Evolutionary conservation across 306 rosid species (phyloP), one percentile per base, ranked within the genome.

Genomic region (Luffa aegyptiaca): DNA sequence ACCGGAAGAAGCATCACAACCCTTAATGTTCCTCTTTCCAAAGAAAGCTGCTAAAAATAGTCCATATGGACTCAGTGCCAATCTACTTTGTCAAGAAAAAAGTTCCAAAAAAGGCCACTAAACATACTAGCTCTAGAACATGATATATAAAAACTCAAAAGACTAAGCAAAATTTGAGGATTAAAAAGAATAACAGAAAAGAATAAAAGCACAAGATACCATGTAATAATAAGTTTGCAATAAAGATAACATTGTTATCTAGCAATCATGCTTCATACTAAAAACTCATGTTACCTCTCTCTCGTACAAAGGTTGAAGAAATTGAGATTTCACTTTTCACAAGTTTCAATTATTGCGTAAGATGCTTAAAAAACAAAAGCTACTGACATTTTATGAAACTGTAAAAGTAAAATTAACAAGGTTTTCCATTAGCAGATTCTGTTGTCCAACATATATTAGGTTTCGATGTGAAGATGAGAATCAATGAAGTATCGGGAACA

Each of bases 1-100:
- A 76, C 55, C 57, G 65, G 78, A 76, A 62, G 41, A 62, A 83
- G 56, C 68, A 78, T 42, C 70, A 74, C 76, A 74, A 84, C 86
- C 98, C 89, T 91, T 79, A 94, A 89, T 59, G 97, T 94, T 86
- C 92, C 98, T 84, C 98, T 97, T 14, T 1, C 98, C 98, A 37
- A 94, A 88, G 85, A 94, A 89, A 73, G 97, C 91, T 13, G 91
- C 97, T 83, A 92, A 86, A 89, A 94, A 94, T 78, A 94, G 88
- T 82, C 98, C 98, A 90, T 94, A 97, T 4, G 98, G 92, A 81
- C 92, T 94, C 89, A 94, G 77, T 20, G 98, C 98, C 89, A 94
- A 74, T 87, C 90, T 91, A 88, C 92, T 75, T 97, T 94, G 97
- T 80, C 84, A 85, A 83, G 79, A 84, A 57, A 85, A 85, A 69